Percentiles rank a stretch among this genome's conserved stretches.
These are phyloP conservation scores for Stagonosporopsis rhizophila DNA, from an alignment of 2,329 filamentous ascomycete species.

Conservation along the genomic window DNA sequence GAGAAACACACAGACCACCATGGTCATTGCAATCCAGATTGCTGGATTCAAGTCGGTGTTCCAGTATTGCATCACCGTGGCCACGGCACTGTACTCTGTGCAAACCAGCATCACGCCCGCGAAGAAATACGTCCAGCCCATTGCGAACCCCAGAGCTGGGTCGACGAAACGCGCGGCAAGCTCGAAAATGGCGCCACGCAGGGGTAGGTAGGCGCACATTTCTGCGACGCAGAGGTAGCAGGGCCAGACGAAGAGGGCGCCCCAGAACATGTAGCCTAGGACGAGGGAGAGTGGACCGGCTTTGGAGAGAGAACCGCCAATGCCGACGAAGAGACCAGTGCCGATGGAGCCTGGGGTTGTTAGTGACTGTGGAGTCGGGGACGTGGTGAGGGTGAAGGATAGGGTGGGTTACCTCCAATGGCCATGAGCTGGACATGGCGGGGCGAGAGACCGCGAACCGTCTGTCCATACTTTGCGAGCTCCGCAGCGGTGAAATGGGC, in stretches of 20 bases:
- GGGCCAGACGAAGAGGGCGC: conserved; percentile 29
- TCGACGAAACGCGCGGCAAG: conserved; percentile 79
- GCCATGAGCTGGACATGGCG: conserved; percentile 66
- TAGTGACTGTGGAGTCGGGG: not conserved
- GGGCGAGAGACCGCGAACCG: conserved; percentile 53
- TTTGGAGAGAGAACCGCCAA: conserved; percentile 54
- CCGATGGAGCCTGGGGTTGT: conserved; percentile 65
- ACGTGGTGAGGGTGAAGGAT: not conserved
- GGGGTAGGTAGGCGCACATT: conserved; percentile 80
- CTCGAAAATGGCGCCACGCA: conserved; percentile 77
- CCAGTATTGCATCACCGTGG: conserved; percentile 50
- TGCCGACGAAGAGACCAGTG: conserved; percentile 74
- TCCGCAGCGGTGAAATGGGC: conserved; percentile 16
- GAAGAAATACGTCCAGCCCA: conserved; percentile 69
- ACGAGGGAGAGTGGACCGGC: conserved; percentile 65
- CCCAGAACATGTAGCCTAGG: conserved; percentile 72
- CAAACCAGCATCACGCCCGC: conserved; percentile 45
- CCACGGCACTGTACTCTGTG: conserved; percentile 41
- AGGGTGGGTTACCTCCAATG: conserved; percentile 54
- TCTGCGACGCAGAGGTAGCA: conserved; percentile 74
- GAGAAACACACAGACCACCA: conserved; percentile 44
- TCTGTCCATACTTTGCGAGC: conserved; percentile 18
- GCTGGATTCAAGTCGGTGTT: conserved; percentile 41
- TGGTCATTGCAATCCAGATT: conserved; percentile 49
- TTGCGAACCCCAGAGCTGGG: conserved; percentile 76